A percentile compares a stretch with the other conserved stretches of the same genome.
phyloP scores from a whole-genome alignment of 331 rosid genomes.

The Cucumis variabilis region DNA sequence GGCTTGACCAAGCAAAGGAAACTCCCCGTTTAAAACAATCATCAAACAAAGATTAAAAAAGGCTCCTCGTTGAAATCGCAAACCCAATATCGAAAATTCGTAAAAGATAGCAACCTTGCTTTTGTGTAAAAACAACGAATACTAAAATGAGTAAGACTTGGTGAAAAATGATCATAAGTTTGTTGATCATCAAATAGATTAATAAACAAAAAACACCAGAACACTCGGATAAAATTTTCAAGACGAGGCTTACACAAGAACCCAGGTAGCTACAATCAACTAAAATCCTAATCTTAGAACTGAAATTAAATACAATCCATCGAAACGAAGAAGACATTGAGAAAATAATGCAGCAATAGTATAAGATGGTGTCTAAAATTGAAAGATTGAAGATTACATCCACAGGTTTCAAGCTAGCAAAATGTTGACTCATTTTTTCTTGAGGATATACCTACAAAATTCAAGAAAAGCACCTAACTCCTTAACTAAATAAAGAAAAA shows the following conservation, averaged over 20 bases:
- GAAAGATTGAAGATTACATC: too few species aligned
- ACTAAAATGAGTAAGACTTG: not conserved
- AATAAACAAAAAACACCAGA: not conserved
- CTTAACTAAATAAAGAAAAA: too few species aligned
- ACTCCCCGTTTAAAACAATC: conserved; percentile 35
- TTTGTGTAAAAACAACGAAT: not conserved
- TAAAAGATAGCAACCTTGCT: not conserved
- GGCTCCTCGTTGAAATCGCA: not conserved
- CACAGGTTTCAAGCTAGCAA: too few species aligned
- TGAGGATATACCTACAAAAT: too few species aligned
- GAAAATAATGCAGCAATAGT: not conserved
- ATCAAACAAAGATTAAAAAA: not conserved
- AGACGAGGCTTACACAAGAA: conserved; percentile 5
- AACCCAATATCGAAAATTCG: not conserved
- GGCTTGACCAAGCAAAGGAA: conserved; percentile 38
- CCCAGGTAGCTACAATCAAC: not conserved
- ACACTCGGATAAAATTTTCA: too few species aligned
- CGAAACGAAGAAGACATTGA: not conserved
- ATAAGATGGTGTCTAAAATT: not conserved
- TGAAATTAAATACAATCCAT: not conserved
- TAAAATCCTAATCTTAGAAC: not conserved
- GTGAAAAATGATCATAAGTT: not conserved
- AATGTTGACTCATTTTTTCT: too few species aligned
- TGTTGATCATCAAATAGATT: too few species aligned
- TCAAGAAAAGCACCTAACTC: too few species aligned